Evolutionary conservation across 768 basidiomycete genomes (phyloP), one percentile per base, ranked within the genome.

Genomic region (Agaricus sinodeliciosus): DNA sequence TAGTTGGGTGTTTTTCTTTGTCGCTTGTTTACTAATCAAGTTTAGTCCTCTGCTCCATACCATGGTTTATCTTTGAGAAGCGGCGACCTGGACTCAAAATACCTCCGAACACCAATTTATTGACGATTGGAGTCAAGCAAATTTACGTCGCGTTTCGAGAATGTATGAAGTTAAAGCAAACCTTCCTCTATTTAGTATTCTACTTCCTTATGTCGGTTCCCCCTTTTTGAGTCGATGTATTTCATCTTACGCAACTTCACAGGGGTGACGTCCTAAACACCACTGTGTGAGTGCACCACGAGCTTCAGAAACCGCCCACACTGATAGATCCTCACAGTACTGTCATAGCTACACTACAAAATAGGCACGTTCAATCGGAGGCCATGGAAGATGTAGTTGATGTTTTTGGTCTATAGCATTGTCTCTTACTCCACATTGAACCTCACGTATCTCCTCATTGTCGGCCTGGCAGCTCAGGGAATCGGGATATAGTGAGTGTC

Each of bases 211-310:
- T 89, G 84, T 83, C 59, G 50, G 82, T 69, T 11, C 3, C 47
- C 25, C 26, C 36, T 45, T 40, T 34, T 36, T 31, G 34, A 19
- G 40, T 27, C 39, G 26, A 42, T 5, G 12, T 4, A 44, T 35
- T 16, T n/a, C 22, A 28, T 13, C 46, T 43, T 12, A 44, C 31
- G 25, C 48, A 19, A 36, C 28, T 46, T 31, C 40, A 15, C 51
- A 86, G 84, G 84, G 85, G 85, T 26, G 85, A 87, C 62, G 83
- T 86, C 1, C 65, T 87, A 37, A 87, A 87, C 60, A 87, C 87
- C 0, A 81, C 84, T 36, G 82, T 87, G 85, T 87, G 66, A 35
- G 77, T 59, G n/a, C 11, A 16, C 43, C 9, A 18, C 25, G 48
- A 2, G 19, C 28, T 27, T 9, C 9, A n/a, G 39, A 50, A 18